phyloP scores from a whole-genome alignment of 1,139 yeast species.

The Casaregolazyma lundiana region DNA sequence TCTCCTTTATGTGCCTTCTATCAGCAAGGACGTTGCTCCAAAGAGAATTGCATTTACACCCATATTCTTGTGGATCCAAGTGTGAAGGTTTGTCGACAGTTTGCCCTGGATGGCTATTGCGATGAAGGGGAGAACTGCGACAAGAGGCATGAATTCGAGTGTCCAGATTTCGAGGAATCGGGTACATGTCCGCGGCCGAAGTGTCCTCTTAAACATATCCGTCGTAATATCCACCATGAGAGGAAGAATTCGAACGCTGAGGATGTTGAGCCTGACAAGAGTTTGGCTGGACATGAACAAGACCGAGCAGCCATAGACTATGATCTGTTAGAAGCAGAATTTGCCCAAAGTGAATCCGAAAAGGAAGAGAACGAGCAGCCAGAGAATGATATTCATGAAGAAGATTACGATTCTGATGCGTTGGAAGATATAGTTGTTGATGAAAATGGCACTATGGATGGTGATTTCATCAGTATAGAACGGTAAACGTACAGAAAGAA shows the following conservation, averaged over 20 bases:
- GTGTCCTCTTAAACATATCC: slow-evolving; percentile 49
- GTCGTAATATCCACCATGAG: slow-evolving; percentile 24
- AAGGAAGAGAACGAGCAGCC: slow-evolving; percentile 11
- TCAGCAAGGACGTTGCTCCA: slow-evolving; percentile 49
- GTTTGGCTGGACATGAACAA: slow-evolving; percentile 8
- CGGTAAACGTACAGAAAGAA: background rate
- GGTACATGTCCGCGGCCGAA: slow-evolving; percentile 50
- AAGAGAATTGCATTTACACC: slow-evolving; percentile 50
- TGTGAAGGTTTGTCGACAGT: slow-evolving; percentile 57
- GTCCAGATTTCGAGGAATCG: slow-evolving; percentile 66
- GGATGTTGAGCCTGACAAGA: slow-evolving; percentile 30
- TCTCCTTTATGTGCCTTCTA: slow-evolving; percentile 61
- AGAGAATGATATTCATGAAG: slow-evolving; percentile 9
- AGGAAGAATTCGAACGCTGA: slow-evolving; percentile 32
- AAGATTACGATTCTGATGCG: slow-evolving; percentile 11
- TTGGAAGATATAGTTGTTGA: slow-evolving; percentile 9
- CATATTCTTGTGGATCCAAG: slow-evolving; percentile 46
- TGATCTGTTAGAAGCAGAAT: slow-evolving; percentile 10
- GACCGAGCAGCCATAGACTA: slow-evolving; percentile 14
- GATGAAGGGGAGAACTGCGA: slow-evolving; percentile 55
- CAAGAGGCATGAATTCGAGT: slow-evolving; percentile 53
- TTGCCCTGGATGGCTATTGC: slow-evolving; percentile 68
- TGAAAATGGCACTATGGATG: slow-evolving; percentile 12
- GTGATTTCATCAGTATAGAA: slow-evolving; percentile 17
- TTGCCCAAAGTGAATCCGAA: slow-evolving; percentile 7